Base-by-base conservation (phyloP, 2,329 filamentous ascomycete genomes). In the Penicillium glabrum region DNA sequence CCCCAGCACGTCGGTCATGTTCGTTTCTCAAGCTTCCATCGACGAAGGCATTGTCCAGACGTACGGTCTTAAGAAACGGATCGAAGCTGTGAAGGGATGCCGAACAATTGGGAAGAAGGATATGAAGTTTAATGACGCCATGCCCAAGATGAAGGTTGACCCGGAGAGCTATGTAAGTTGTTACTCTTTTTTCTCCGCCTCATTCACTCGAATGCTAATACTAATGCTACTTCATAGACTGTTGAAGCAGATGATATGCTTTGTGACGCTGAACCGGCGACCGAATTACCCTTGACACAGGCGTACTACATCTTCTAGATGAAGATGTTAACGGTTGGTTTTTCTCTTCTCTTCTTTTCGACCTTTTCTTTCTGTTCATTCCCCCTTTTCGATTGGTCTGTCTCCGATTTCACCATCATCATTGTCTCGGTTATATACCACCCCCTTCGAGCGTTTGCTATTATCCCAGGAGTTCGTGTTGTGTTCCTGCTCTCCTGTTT, bases 111-210 rank as follows among this genome's bases (percentile, higher is more conserved):
- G 87, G 44, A 97, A 97, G 82, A 81, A 77, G 66, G 90, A 97
- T 75, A 96, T 97, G 92, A 92, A 91, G 70, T 93, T 86, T 75
- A 97, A 97, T 73, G 86, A 91, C 69, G 76, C 77, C 53, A 91
- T 86, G 85, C 93, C 93, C 14, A 86, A 82, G 77, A 97, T 98
- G 90, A 86, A 81, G 67, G 93, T 98, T 58, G 93, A 98, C 73
- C 90, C 93, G 5, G 93, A 98, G 82, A 87, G 84, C 68, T 98
- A 97, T 78, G 78, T 82, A 65, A 77, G 80, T 78, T 51, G 33
- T 26, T 45, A 21, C 19, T n/a, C 14, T 23, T 10, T 10, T 13
- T 8, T 45, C 23, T 50, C 3, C 2, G 21, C 4, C 19, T 33
- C 29, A 44, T 27, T 50, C 23, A 11, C 13, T 16, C 5, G 1